Conservation (phyloP, 306 rosid species). For the apple (Malus domestica) region DNA sequence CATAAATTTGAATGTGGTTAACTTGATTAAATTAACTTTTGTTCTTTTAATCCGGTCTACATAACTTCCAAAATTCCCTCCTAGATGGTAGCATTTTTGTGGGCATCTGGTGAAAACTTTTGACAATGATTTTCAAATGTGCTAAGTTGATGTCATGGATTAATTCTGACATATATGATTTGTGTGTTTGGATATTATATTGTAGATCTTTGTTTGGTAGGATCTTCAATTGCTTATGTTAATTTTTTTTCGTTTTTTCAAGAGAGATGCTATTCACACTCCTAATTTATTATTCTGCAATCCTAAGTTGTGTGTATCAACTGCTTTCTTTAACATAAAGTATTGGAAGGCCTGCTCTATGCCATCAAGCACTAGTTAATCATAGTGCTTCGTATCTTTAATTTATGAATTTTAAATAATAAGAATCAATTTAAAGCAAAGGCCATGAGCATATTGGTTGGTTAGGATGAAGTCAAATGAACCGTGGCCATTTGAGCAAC, state of each 20-base stretch:
- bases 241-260: background rate
- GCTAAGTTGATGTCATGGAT: background rate
- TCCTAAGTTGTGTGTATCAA: background rate
- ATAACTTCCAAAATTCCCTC: background rate
- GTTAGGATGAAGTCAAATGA: slow-evolving; percentile 20
- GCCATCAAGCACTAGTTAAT: background rate
- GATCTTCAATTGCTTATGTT: background rate
- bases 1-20: background rate
- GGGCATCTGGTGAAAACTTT: background rate
- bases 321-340: background rate
- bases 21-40: too few species aligned
- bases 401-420: background rate
- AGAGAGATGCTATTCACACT: background rate
- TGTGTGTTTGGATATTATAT: background rate
- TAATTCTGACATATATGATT: background rate
- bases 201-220: background rate
- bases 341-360: background rate
- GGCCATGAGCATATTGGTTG: slow-evolving; percentile 5
- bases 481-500: background rate
- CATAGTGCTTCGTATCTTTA: background rate
- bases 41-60: background rate
- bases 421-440: slow-evolving; percentile 4
- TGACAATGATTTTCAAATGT: background rate
- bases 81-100: too few species aligned
- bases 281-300: background rate